Conservation (phyloP, 202 grass and related monocot species). For the Cymbopogon flexuosus region DNA sequence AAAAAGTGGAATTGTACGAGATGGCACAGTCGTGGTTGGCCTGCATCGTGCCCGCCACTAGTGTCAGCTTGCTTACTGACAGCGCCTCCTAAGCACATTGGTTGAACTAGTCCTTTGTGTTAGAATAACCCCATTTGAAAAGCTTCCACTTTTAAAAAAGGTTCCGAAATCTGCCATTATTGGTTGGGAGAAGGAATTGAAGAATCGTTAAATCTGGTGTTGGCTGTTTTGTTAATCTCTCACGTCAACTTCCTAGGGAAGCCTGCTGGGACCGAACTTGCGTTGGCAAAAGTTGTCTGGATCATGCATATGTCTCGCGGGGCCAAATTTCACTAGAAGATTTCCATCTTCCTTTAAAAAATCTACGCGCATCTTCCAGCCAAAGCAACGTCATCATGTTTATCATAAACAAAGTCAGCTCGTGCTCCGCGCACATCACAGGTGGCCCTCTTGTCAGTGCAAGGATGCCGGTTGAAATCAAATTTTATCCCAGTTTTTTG, state of each 20-base stretch:
- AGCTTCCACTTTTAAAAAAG: background rate
- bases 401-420: too few species aligned
- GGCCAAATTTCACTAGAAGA: background rate
- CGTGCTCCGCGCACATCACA: background rate
- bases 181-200: background rate
- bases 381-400: background rate
- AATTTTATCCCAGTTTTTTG: background rate
- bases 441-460: background rate
- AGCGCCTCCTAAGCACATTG: background rate
- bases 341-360: background rate
- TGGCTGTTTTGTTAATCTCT: conserved; percentile 29
- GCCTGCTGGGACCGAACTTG: background rate
- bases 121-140: background rate
- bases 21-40: background rate
- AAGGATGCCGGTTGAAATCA: background rate
- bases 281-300: background rate
- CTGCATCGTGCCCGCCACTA: conserved; percentile 18
- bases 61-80: conserved; percentile 9
- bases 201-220: background rate
- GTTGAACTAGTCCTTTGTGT: background rate
- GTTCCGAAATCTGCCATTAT: conserved; percentile 22
- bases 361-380: background rate
- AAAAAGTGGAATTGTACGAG: background rate
- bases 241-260: conserved; percentile 32
- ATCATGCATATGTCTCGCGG: background rate